Percentiles rank a stretch among this genome's conserved stretches.
phyloP scores from a whole-genome alignment of 2,329 filamentous ascomycete species.

The Alternaria consortialis region DNA sequence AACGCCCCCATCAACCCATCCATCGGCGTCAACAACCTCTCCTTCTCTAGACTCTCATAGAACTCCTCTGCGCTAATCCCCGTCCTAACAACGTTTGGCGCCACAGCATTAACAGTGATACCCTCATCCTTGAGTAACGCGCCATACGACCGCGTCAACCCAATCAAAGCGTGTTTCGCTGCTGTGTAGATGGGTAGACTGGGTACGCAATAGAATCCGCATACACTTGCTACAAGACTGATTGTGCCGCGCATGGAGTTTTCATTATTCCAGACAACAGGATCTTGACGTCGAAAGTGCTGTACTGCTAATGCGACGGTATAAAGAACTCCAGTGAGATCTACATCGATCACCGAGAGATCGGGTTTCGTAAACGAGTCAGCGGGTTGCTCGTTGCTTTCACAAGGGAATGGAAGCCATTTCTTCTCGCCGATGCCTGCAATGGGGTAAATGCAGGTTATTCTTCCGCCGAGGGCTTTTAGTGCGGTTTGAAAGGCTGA shows the following conservation, averaged over 20 bases:
- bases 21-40: conserved; percentile 52
- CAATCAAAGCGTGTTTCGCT: conserved; percentile 53
- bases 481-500: conserved; percentile 50
- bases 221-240: conserved; percentile 51
- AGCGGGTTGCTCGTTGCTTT: conserved; percentile 24
- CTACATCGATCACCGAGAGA: conserved; percentile 51
- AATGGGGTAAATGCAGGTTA: conserved; percentile 54
- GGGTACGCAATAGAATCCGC: conserved; percentile 55
- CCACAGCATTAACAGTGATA: conserved; percentile 56
- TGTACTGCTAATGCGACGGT: conserved; percentile 55
- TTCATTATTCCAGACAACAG: conserved; percentile 31
- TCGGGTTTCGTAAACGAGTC: conserved; percentile 51
- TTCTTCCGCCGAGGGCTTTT: conserved; percentile 44
- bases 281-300: conserved; percentile 55
- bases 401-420: conserved; percentile 40
- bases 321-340: conserved; percentile 56
- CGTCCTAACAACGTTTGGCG: conserved; percentile 54
- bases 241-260: conserved; percentile 49
- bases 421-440: conserved; percentile 54
- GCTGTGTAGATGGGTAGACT: conserved; percentile 56
- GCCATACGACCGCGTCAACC: conserved; percentile 54
- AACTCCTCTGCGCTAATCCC: conserved; percentile 50
- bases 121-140: conserved; percentile 51
- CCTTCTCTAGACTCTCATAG: conserved; percentile 49
- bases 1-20: conserved; percentile 54